Percentiles rank a stretch among this genome's conserved stretches.
Conservation (phyloP, 2,329 filamentous ascomycete genomes). For the Nakataea oryzae region DNA sequence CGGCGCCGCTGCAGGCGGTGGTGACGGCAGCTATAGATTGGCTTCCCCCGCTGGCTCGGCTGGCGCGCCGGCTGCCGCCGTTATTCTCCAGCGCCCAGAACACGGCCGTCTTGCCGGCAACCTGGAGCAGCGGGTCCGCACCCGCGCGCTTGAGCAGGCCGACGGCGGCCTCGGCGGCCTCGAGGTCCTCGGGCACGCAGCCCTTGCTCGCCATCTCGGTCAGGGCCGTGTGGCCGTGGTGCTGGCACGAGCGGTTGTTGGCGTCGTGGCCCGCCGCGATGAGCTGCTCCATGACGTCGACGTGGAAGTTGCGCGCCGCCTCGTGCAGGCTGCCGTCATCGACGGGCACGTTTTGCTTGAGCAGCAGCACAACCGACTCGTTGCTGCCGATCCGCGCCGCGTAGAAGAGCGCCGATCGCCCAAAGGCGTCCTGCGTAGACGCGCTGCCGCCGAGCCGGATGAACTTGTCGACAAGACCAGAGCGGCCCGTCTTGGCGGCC, state of each 20-base stretch:
- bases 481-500: slow-evolving; percentile 11
- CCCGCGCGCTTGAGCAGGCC: slow-evolving; percentile 13
- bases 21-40: too few relatives aligned
- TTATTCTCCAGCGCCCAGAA: slow-evolving; percentile 19
- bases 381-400: slow-evolving; percentile 15
- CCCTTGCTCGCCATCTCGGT: slow-evolving; percentile 15
- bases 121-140: slow-evolving; percentile 14
- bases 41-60: background rate
- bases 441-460: slow-evolving; percentile 13
- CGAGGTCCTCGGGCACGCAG: slow-evolving; percentile 8
- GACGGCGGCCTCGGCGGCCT: slow-evolving; percentile 13
- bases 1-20: slow-evolving; percentile 7
- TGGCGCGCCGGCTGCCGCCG: background rate
- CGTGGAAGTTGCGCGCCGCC: slow-evolving; percentile 17
- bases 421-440: slow-evolving; percentile 11
- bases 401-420: slow-evolving; percentile 17
- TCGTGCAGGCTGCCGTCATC: slow-evolving; percentile 23
- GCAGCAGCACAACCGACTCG: slow-evolving; percentile 13
- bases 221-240: slow-evolving; percentile 17
- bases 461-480: slow-evolving; percentile 11
- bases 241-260: slow-evolving; percentile 16
- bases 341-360: slow-evolving; percentile 12
- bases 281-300: slow-evolving; percentile 12
- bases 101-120: slow-evolving; percentile 16
- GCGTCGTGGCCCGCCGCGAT: slow-evolving; percentile 16